Evolutionary conservation across 225 moss, liverwort and hornwort species (phyloP).

Genomic region (Physcomitrium patens): DNA sequence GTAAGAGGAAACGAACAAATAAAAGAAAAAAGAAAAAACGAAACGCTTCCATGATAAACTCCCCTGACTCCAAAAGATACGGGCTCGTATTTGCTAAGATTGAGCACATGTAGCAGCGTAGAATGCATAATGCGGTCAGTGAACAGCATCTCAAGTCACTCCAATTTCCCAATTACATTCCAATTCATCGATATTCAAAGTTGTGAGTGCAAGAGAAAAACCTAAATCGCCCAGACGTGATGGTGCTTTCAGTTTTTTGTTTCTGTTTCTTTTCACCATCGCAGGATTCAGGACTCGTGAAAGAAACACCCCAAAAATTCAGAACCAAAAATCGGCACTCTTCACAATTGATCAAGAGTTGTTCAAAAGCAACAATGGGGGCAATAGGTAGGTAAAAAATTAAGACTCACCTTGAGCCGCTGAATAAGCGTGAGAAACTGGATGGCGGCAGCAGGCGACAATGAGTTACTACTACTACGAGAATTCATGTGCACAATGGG

Average conservation of each 20-base stretch:
- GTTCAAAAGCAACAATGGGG: too few relatives aligned
- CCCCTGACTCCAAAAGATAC: not conserved
- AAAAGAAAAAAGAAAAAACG: not conserved
- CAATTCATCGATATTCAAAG: not conserved
- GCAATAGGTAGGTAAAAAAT: not conserved
- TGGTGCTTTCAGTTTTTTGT: too few relatives aligned
- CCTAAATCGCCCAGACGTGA: constrained; percentile 27
- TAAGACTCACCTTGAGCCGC: constrained; percentile 59
- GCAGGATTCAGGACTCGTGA: not conserved
- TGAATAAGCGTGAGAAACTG: constrained; percentile 91
- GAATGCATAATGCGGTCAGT: constrained; percentile 1
- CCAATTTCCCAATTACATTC: constrained; percentile 7
- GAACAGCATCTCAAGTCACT: constrained; percentile 5
- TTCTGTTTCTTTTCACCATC: not conserved
- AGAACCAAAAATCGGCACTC: too few relatives aligned
- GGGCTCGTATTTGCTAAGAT: not conserved
- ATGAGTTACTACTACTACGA: constrained; percentile 25
- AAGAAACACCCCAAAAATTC: not conserved
- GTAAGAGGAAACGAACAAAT: not conserved
- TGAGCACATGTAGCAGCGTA: not conserved
- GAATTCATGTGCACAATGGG: not conserved
- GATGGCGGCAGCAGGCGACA: constrained; percentile 69
- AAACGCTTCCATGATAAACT: constrained; percentile 9
- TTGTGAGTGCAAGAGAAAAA: not conserved
- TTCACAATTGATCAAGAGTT: not conserved